Conservation (phyloP, 139 green algal species). For the Chlamydomonas schloesseri region DNA sequence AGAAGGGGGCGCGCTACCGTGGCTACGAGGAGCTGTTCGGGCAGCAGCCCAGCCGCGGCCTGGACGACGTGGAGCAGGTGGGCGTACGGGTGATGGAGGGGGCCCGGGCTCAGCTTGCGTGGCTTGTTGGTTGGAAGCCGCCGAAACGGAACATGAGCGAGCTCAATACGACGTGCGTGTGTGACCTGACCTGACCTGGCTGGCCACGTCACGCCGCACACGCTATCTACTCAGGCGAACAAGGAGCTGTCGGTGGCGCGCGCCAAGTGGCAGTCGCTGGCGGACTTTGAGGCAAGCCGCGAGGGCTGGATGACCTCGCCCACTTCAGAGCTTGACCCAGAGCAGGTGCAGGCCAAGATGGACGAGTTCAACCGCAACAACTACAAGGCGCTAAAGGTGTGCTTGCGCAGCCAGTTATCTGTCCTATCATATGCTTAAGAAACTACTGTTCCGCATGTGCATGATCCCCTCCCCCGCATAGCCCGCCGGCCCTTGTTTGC, state of each 20-base stretch:
- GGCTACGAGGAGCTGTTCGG: conserved; percentile 67
- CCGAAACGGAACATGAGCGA: no score
- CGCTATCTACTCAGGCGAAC: no score
- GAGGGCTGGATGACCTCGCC: conserved; percentile 49
- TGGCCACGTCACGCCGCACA: no score
- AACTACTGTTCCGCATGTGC: no score
- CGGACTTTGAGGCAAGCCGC: conserved; percentile 45
- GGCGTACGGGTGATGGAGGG: not conserved
- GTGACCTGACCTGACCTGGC: no score
- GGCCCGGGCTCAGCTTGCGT: no score
- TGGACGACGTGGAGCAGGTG: conserved; percentile 44
- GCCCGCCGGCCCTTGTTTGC: no score
- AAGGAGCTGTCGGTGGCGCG: conserved; percentile 52
- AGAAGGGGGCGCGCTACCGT: conserved; percentile 38
- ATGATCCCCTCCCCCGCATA: no score
- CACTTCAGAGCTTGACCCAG: conserved; percentile 42
- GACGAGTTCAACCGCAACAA: conserved; percentile 56
- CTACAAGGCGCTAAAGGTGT: conserved; percentile 56
- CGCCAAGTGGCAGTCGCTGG: conserved; percentile 57
- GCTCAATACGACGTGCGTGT: no score
- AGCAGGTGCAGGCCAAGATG: conserved; percentile 55
- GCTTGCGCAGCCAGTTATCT: no score
- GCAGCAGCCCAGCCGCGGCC: conserved; percentile 20
- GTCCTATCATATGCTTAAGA: no score
- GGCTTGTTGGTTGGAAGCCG: no score